phyloP scores from a whole-genome alignment of 1,139 yeast species.

The Magnusiomyces tetraspermus region DNA sequence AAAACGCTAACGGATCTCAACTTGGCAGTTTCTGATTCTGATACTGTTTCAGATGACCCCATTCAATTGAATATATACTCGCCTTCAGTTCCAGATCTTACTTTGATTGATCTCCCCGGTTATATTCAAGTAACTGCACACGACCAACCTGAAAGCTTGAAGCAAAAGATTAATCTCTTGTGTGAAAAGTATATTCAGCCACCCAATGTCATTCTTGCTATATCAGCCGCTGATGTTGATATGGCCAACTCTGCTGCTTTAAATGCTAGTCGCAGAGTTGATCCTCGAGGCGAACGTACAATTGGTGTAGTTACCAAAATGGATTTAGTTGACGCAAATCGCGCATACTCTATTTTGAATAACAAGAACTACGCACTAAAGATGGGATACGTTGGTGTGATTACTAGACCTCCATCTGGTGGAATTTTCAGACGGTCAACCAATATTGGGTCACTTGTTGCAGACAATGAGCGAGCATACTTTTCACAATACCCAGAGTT shows the following conservation, averaged over 20 bases:
- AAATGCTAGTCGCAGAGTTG: conserved; percentile 81
- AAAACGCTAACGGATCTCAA: conserved; percentile 51
- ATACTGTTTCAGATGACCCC: conserved; percentile 55
- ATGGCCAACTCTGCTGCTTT: conserved; percentile 92
- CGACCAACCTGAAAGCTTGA: conserved; percentile 83
- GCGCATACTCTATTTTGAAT: conserved; percentile 58
- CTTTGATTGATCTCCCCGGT: conserved; percentile 93
- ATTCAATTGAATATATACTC: conserved; percentile 85
- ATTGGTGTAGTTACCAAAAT: conserved; percentile 89
- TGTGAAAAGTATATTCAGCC: conserved; percentile 81
- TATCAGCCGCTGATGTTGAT: conserved; percentile 96
- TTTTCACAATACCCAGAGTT: conserved; percentile 52
- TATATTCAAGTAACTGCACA: conserved; percentile 95
- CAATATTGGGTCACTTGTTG: conserved; percentile 29
- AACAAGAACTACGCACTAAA: conserved; percentile 79
- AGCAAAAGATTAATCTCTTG: conserved; percentile 63
- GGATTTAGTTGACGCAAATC: conserved; percentile 73
- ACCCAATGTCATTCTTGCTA: conserved; percentile 91
- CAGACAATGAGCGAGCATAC: conserved; percentile 36
- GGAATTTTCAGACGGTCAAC: conserved; percentile 29
- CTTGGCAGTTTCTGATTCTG: background rate
- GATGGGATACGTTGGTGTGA: conserved; percentile 97
- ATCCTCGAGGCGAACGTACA: conserved; percentile 89
- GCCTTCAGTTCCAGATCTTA: conserved; percentile 81
- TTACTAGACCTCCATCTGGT: conserved; percentile 60